Base-by-base conservation (phyloP, 306 rosid genomes). In the Cicer judaicum region DNA sequence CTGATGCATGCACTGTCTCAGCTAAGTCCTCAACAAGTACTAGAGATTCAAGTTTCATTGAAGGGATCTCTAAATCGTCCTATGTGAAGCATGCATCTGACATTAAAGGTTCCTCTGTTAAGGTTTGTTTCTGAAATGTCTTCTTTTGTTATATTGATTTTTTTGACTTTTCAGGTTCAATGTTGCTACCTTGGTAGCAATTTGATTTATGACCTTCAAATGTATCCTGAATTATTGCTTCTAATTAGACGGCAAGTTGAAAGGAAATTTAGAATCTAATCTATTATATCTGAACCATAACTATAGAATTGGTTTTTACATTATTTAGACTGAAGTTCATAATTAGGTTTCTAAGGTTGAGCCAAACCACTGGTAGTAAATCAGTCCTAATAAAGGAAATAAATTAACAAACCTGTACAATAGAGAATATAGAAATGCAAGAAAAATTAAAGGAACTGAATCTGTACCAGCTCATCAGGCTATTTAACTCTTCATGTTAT, bases 11-110 rank as follows among this genome's bases (percentile, higher is more conserved):
- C 59, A 72, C 90, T 14, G 84, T 82, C 83, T 80, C 91, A 41
- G 75, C 46, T 65, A 94, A 92, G 90, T 83, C 82, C 78, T 86
- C 88, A 41, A 38, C 86, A 52, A 77, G 83, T 72, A 76, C 82
- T 56, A 86, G 96, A 79, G 89, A 95, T 73, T 81, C 97, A 38
- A 82, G 92, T 90, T 89, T 89, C 86, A 86, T 95, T 55, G 99
- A 95, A 81, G 99, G 98, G 74, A 68, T 95, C 79, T 89, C 97
- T 14, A 95, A 92, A 81, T 90, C 97, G 0, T 95, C 93, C 18
- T 87, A 87, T 82, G 88, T 90, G 49, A 95, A 90, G 88, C 88
- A 54, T 50, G 78, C 64, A n/a, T 46, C 64, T 57, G 74, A 79
- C 68, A 83, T 95, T 54, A 89, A 89, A 83, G 96, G 98, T 81